Evolutionary conservation across 306 rosid genomes (phyloP).

Genomic region (Glycine soja): DNA sequence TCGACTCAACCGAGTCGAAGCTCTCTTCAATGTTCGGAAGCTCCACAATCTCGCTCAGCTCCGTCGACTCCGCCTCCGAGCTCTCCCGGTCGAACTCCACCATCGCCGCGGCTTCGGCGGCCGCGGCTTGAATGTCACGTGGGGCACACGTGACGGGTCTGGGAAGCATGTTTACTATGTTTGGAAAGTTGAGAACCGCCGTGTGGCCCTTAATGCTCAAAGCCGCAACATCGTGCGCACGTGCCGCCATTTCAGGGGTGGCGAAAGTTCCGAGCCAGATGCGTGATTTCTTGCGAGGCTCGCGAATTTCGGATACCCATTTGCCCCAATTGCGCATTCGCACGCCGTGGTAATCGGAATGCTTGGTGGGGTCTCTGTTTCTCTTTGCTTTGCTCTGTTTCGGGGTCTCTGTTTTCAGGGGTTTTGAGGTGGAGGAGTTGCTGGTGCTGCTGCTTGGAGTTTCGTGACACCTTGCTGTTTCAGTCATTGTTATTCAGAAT

Average conservation of each 20-base stretch:
- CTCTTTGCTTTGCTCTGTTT: conserved; percentile 48
- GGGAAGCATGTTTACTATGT: conserved; percentile 60
- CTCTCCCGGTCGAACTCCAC: conserved; percentile 47
- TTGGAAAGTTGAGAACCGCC: conserved; percentile 75
- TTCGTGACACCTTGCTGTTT: conserved; percentile 31
- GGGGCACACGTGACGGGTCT: conserved; percentile 63
- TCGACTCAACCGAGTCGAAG: conserved; percentile 43
- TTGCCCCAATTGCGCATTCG: conserved; percentile 89
- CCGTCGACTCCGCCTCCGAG: conserved; percentile 7
- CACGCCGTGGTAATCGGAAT: conserved; percentile 74
- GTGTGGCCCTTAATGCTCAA: conserved; percentile 74
- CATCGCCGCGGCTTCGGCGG: conserved; percentile 58
- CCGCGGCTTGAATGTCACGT: conserved; percentile 57
- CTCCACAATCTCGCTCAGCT: conserved; percentile 59
- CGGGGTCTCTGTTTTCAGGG: conserved; percentile 24
- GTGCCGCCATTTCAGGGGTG: conserved; percentile 83
- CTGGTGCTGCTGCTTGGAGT: conserved; percentile 35
- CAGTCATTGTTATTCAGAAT: conserved; percentile 45
- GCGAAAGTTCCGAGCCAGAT: conserved; percentile 89
- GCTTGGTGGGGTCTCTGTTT: conserved; percentile 49
- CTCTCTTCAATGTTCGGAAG: conserved; percentile 59
- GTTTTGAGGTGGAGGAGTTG: conserved; percentile 24
- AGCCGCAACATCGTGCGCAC: conserved; percentile 91
- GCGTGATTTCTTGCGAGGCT: conserved; percentile 87
- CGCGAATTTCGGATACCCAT: conserved; percentile 93